Conservation (phyloP, 768 basidiomycete genomes). For the Cystofilobasidium bisporidii region DNA sequence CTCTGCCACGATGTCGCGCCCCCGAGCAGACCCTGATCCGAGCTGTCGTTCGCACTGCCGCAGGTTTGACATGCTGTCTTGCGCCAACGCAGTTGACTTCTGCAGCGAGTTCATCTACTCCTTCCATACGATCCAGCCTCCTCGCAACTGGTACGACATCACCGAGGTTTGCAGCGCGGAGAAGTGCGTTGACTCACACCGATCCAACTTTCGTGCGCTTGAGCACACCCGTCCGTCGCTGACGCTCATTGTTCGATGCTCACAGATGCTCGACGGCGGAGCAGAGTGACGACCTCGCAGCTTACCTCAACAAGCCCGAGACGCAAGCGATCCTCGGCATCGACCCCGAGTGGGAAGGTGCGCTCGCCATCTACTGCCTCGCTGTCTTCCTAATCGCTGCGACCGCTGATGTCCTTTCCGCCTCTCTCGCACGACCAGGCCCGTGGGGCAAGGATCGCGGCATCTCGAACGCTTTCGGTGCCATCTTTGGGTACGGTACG, state of each 20-base stretch:
- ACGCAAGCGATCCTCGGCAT: conserved; percentile 4
- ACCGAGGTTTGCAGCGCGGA: conserved; percentile 2
- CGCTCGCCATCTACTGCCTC: too few species aligned
- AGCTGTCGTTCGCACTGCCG: conserved; percentile 19
- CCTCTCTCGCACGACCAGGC: conserved; percentile 32
- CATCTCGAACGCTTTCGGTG: conserved; percentile 57
- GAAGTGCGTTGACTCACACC: not conserved
- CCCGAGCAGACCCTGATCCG: too few species aligned
- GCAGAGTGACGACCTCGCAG: not conserved
- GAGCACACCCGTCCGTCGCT: too few species aligned
- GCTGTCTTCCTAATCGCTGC: too few species aligned
- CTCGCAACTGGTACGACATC: conserved; percentile 19
- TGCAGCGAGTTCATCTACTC: not conserved
- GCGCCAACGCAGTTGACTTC: conserved; percentile 13
- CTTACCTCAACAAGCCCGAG: conserved; percentile 13
- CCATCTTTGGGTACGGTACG: conserved; percentile 41
- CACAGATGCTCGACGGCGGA: conserved; percentile 4
- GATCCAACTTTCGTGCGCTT: too few species aligned
- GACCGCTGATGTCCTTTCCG: too few species aligned
- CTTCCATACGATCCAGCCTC: not conserved
- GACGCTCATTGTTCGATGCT: too few species aligned
- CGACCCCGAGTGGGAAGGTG: conserved; percentile 16
- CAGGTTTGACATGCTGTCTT: conserved; percentile 19
- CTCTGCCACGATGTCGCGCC: conserved; percentile 38
- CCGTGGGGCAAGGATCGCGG: conserved; percentile 48